These are phyloP conservation scores for Juglanconis juglandina DNA, from an alignment of 2,329 filamentous ascomycete genomes.

Conservation along the genomic window DNA sequence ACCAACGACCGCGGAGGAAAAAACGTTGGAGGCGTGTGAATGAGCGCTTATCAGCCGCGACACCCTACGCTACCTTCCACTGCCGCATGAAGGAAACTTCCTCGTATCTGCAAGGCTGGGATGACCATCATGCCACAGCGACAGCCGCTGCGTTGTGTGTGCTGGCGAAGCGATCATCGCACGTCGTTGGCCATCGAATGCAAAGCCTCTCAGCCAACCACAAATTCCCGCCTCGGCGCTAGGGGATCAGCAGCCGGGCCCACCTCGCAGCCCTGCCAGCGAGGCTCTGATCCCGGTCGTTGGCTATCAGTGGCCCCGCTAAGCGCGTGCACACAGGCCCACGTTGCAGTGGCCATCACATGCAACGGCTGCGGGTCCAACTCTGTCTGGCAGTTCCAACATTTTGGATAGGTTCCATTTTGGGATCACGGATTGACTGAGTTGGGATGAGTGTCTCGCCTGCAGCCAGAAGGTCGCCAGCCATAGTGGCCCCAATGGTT, in stretches of 20 bases:
- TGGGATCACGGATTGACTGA: no score
- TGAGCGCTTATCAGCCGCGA: no score
- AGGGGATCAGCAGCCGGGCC: neutral
- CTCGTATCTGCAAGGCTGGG: slow-evolving; percentile 6
- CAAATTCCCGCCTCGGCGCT: neutral
- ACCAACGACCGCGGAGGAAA: neutral
- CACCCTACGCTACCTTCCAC: neutral
- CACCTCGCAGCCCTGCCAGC: neutral
- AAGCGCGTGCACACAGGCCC: no score
- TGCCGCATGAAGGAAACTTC: neutral
- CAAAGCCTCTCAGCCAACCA: no score
- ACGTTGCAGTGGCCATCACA: no score
- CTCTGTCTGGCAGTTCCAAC: no score
- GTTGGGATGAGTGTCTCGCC: no score
- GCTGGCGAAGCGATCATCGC: neutral
- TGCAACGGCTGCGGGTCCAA: no score
- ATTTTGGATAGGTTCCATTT: no score
- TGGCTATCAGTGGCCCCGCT: neutral
- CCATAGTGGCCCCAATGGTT: no score
- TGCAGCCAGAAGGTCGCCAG: no score
- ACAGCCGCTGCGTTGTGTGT: neutral
- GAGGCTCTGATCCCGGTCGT: neutral
- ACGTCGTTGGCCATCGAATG: neutral
- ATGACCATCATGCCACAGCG: neutral
- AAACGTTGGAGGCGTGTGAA: neutral